Base-by-base conservation (phyloP, 306 rosid species). In the Castanopsis chinensis region DNA sequence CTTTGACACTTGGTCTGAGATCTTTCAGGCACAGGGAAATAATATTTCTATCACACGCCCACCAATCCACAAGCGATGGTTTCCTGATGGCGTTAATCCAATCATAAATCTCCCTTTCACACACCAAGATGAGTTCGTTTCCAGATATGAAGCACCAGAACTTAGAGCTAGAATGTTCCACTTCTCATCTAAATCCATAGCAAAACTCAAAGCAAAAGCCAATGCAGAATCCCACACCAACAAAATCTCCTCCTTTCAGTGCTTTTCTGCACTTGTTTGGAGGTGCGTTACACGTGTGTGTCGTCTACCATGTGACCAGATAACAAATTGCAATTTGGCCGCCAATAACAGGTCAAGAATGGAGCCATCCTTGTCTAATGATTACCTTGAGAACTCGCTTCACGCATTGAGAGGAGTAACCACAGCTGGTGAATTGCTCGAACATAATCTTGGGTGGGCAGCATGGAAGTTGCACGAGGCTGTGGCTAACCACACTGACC, bases 181-280 rank as follows among this genome's bases (percentile, higher is more conserved):
- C 53, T 90, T 91, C 54, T 35, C 92, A 9, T 72, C 89, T 1
- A 89, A 89, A 58, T 82, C 89, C 7, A 68, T 86, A 8, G 89
- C 91, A 0, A 90, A 83, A 20, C 74, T 91, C 9, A 93, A 93
- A 85, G 85, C 85, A 12, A 83, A 79, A 61, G 93, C 90, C 4
- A 93, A 93, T 28, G 13, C 35, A 2, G 91, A 88, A 43, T 74
- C 45, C 6, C 68, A 71, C 6, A 79, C 85, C 18, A 55, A 21
- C 49, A 74, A 25, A 51, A 88, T 91, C 68, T 90, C 94, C 4
- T 83, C 94, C 2, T 91, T 90, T 21, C 89, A 88, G n/a, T 83
- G 94, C 7, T 56, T 93, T 9, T 85, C 88, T 2, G 92, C 92
- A 4, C 81, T 78, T 10, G 85, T 90, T 0, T 93, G 93, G 94